These are phyloP conservation scores for Apium graveolens DNA, from an alignment of 129 eudicot genomes.

Conservation along the genomic window DNA sequence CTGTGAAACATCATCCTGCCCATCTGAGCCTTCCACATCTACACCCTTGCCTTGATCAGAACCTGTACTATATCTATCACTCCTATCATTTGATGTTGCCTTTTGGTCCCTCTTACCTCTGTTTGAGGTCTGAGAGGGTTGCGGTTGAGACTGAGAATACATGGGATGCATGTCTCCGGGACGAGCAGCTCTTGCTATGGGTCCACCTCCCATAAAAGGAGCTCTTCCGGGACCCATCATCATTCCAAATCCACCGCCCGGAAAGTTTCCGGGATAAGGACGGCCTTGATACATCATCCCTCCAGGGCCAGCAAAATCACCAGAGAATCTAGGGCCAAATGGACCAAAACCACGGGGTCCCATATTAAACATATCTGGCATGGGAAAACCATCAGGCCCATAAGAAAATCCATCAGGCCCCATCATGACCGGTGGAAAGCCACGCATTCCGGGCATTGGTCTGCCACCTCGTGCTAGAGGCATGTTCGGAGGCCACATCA, in stretches of 20 bases:
- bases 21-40: slow-evolving; percentile 30
- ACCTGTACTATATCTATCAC: slow-evolving; percentile 36
- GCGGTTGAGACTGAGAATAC: slow-evolving; percentile 43
- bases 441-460: slow-evolving; percentile 55
- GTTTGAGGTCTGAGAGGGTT: slow-evolving; percentile 34
- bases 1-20: slow-evolving; percentile 33
- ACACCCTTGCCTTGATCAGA: slow-evolving; percentile 41
- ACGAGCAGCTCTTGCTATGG: slow-evolving; percentile 21
- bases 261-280: slow-evolving; percentile 58
- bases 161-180: slow-evolving; percentile 46
- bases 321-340: slow-evolving; percentile 68
- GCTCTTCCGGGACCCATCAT: slow-evolving; percentile 62
- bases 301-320: slow-evolving; percentile 58
- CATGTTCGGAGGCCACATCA: slow-evolving; percentile 78
- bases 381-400: slow-evolving; percentile 72
- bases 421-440: slow-evolving; percentile 79
- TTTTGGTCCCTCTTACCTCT: slow-evolving; percentile 59
- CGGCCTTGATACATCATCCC: slow-evolving; percentile 84
- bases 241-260: slow-evolving; percentile 83
- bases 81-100: slow-evolving; percentile 33
- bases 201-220: slow-evolving; percentile 47
- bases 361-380: slow-evolving; percentile 75
- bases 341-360: slow-evolving; percentile 85
- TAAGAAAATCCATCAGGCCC: slow-evolving; percentile 75
- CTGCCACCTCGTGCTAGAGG: slow-evolving; percentile 52